Evolutionary conservation across 805 yeast genomes (phyloP).

Genomic region (Candida michaelii): DNA sequence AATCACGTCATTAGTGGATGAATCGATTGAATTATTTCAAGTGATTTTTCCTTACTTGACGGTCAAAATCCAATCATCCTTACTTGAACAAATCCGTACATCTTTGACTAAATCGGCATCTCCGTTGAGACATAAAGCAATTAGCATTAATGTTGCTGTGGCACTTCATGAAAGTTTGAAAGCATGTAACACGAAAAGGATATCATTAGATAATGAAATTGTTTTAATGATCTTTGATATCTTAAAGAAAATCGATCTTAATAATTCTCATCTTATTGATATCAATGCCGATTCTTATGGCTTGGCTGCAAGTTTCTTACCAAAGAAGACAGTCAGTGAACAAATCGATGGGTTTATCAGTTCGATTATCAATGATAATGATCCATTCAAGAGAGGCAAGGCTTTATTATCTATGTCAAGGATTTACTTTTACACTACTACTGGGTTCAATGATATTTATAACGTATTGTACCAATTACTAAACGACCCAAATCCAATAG

Average conservation of each 20-base stretch:
- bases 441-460: slow-evolving; percentile 42
- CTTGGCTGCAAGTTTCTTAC: slow-evolving; percentile 29
- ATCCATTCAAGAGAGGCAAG: slow-evolving; percentile 60
- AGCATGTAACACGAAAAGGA: slow-evolving; percentile 19
- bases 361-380: slow-evolving; percentile 60
- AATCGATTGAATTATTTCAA: slow-evolving; percentile 75
- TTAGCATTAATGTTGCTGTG: slow-evolving; percentile 59
- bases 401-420: slow-evolving; percentile 29
- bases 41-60: slow-evolving; percentile 69
- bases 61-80: slow-evolving; percentile 77
- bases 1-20: slow-evolving; percentile 56
- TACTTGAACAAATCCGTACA: slow-evolving; percentile 76
- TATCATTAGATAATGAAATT: slow-evolving; percentile 30
- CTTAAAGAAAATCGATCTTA: slow-evolving; percentile 40
- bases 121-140: slow-evolving; percentile 43
- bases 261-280: slow-evolving; percentile 41
- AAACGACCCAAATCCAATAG: slow-evolving; percentile 81
- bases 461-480: slow-evolving; percentile 61
- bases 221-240: slow-evolving; percentile 51
- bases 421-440: slow-evolving; percentile 27
- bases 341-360: slow-evolving; percentile 44
- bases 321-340: slow-evolving; percentile 20
- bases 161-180: slow-evolving; percentile 57
- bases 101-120: slow-evolving; percentile 35
- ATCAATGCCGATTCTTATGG: slow-evolving; percentile 62